Base-by-base conservation (phyloP, 106 monocot genomes). In the Phalaenopsis aphrodite region DNA sequence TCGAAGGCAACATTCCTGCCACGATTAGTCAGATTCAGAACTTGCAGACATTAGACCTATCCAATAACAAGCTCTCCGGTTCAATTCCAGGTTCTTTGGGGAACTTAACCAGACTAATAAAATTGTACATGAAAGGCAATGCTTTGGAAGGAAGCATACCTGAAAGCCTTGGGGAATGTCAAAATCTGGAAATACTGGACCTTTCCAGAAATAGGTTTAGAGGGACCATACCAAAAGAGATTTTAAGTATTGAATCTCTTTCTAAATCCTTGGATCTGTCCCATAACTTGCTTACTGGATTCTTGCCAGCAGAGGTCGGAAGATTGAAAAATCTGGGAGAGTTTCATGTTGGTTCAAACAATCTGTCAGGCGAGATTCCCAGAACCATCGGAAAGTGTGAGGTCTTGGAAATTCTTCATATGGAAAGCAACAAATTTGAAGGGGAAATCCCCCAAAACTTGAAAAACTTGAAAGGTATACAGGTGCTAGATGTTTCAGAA, bases 301-400 rank as follows among this genome's bases (percentile, higher is more conserved):
- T 52, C 9, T 17, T 85, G 11, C 85, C 85, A 36, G 1, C 24
- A 8, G 81, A 81, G 38, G 77, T 85, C 41, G 56, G 77, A 0
- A 77, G 37, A 2, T 72, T 85, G 69, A 42, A 2, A n/a, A 81
- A 78, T 55, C 48, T 80, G 3, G 11, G 18, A 9, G 10, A 14
- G 3, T 55, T 80, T 5, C 12, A 36, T 39, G 0, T 72, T 6
- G 42, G 17, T 23, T 17, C 1, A 5, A 85, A 85, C 71, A 46
- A 55, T 8, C 46, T 85, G 45, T 68, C 84, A 8, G 77, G 77
- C 7, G 55, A 41, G 16, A 81, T 85, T 39, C 84, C 81, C 9
- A 17, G 5, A 1, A 38, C 77, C 38, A 5, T 85, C 9, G 69
- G 80, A 6, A 8, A 77, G 1, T 73, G 80, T 38, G 48, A 2